phyloP scores from a whole-genome alignment of 768 basidiomycete species.

The Pilatotrama ljubarskyi region DNA sequence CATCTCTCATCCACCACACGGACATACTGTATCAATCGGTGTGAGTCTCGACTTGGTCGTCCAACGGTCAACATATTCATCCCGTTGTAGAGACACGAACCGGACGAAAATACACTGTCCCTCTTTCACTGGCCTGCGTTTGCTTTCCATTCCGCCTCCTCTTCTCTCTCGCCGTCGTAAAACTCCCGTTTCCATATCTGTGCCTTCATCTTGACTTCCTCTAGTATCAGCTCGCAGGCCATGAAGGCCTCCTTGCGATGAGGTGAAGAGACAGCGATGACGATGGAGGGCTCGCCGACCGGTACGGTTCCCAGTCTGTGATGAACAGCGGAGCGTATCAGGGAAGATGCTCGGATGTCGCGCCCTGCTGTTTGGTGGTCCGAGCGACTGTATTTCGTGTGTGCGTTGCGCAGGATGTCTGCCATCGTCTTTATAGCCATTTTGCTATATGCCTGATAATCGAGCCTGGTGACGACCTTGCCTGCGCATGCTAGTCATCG shows the following conservation, averaged over 20 bases:
- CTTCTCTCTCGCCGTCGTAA: slow-evolving; percentile 69
- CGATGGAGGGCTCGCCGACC: slow-evolving; percentile 79
- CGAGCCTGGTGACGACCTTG: slow-evolving; percentile 67
- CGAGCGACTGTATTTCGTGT: slow-evolving; percentile 43
- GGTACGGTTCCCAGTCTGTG: slow-evolving; percentile 80
- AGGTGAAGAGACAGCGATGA: slow-evolving; percentile 81
- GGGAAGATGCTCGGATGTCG: slow-evolving; percentile 19
- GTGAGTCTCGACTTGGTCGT: neutral
- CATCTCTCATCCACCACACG: neutral
- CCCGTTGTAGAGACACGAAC: neutral
- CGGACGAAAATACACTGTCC: neutral
- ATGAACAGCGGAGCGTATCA: slow-evolving; percentile 62
- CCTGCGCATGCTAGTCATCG: slow-evolving; percentile 3
- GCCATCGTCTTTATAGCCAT: slow-evolving; percentile 78
- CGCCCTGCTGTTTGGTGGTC: slow-evolving; percentile 25
- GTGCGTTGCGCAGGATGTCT: slow-evolving; percentile 53
- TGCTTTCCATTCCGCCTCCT: slow-evolving; percentile 40
- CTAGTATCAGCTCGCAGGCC: slow-evolving; percentile 81
- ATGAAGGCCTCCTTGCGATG: slow-evolving; percentile 81
- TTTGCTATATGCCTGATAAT: slow-evolving; percentile 83
- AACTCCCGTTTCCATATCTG: slow-evolving; percentile 94
- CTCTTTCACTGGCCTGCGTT: slow-evolving; percentile 19
- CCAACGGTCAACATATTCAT: neutral
- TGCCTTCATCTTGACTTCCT: slow-evolving; percentile 77
- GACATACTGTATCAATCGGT: neutral